Percentiles rank a stretch among this genome's conserved stretches.
Conservation (phyloP, 2,329 filamentous ascomycete species). For the Microdochium bolleyi region DNA sequence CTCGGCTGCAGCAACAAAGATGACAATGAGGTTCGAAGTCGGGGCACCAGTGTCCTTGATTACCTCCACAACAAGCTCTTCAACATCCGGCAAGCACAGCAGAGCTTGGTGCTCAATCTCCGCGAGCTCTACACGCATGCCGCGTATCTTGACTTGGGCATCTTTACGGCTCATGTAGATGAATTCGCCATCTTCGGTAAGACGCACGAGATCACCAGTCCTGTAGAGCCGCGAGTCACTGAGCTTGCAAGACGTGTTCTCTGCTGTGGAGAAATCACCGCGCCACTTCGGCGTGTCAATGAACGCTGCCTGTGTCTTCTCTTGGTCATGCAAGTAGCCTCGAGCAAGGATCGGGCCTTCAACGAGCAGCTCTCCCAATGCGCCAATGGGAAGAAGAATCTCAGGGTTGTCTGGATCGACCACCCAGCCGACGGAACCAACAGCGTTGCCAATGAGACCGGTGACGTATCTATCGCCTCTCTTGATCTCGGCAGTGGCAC, state of each 20-base stretch:
- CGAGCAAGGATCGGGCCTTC: slow-evolving; percentile 6
- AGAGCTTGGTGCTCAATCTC: not conserved
- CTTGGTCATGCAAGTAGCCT: not conserved
- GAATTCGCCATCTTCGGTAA: not conserved
- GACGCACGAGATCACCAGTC: not conserved
- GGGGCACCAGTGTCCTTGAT: slow-evolving; percentile 2
- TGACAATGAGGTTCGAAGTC: slow-evolving; percentile 29
- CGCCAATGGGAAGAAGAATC: slow-evolving; percentile 6
- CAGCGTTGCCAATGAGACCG: slow-evolving; percentile 9
- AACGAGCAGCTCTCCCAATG: slow-evolving; percentile 6
- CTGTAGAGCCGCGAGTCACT: too few relatives aligned
- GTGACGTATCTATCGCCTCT: not conserved
- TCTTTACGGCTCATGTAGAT: not conserved
- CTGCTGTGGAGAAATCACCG: slow-evolving; percentile 23
- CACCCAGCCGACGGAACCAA: slow-evolving; percentile 3
- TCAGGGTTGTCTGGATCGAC: slow-evolving; percentile 4
- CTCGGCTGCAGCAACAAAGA: not conserved
- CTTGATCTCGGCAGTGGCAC: not conserved
- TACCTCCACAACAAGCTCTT: not conserved
- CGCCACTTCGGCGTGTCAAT: not conserved
- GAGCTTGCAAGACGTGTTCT: too few relatives aligned
- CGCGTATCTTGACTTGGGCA: not conserved
- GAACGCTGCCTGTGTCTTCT: not conserved
- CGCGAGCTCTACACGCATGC: not conserved
- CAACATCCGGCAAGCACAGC: not conserved